A percentile compares a stretch with the other conserved stretches of the same genome.
Conservation (phyloP, 495 filamentous ascomycete genomes). For the Neurospora sp. region DNA sequence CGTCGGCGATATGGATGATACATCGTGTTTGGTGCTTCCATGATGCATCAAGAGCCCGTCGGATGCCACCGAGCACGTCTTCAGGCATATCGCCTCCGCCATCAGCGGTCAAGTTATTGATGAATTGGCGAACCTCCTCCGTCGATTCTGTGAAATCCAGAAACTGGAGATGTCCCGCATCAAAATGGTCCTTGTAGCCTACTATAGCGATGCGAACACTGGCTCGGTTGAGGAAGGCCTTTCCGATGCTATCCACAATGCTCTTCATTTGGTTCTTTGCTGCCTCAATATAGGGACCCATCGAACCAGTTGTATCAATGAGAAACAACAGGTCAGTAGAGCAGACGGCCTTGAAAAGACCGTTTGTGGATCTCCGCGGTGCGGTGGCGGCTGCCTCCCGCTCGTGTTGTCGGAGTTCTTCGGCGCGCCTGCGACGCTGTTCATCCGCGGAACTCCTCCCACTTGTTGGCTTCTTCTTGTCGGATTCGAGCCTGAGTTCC, state of each 20-base stretch:
- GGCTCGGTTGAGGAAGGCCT: conserved; percentile 27
- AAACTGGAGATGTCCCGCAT: conserved; percentile 21
- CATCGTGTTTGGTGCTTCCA: conserved; percentile 28
- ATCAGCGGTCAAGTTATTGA: conserved; percentile 11
- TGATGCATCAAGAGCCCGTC: conserved; percentile 16
- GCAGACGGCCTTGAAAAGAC: conserved; percentile 24
- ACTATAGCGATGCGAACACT: conserved; percentile 34
- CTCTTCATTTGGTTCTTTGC: conserved; percentile 26
- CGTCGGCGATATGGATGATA: conserved; percentile 32
- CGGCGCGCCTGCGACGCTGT: too few relatives aligned
- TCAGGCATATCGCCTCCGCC: conserved; percentile 24
- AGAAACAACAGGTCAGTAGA: conserved; percentile 31
- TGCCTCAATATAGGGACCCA: conserved; percentile 22
- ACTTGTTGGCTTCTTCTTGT: too few relatives aligned
- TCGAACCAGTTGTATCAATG: conserved; percentile 29
- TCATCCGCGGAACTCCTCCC: too few relatives aligned
- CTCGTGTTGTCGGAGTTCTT: too few relatives aligned
- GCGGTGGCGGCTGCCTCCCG: too few relatives aligned
- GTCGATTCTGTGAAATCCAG: conserved; percentile 25
- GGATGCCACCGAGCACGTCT: conserved; percentile 27
- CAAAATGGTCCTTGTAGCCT: conserved; percentile 28
- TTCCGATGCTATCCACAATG: conserved; percentile 24
- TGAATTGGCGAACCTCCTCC: conserved; percentile 14
- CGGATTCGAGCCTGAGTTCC: too few relatives aligned
- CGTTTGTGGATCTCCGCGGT: conserved; percentile 3